Evolutionary conservation across 1,284 basidiomycete species (phyloP).

Genomic region (Ganoderma resinaceum): DNA sequence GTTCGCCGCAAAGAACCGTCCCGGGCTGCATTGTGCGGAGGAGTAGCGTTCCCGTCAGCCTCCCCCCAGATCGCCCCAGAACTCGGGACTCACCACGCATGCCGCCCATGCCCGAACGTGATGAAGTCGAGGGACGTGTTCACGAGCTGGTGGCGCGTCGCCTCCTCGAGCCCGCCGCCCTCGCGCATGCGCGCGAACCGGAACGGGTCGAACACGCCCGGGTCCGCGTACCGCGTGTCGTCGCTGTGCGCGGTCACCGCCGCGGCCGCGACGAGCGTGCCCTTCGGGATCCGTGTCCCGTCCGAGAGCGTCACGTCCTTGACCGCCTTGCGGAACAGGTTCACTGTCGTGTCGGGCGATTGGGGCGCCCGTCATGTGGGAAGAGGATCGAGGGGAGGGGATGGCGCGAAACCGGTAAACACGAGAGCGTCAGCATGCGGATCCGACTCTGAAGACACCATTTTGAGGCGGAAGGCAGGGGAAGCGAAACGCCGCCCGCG

Average conservation of each 20-base stretch:
- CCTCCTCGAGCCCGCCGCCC: constrained; percentile 28
- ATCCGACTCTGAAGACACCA: background rate
- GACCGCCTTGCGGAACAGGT: constrained; percentile 39
- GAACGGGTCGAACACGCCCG: constrained; percentile 51
- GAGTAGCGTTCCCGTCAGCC: background rate
- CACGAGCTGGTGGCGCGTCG: constrained; percentile 39
- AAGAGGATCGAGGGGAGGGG: background rate
- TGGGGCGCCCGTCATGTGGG: background rate
- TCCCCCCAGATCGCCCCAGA: background rate
- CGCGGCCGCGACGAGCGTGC: constrained; percentile 50
- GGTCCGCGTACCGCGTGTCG: constrained; percentile 47
- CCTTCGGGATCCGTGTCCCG: constrained; percentile 51
- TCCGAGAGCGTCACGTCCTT: constrained; percentile 49
- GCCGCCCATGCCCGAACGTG: constrained; percentile 40
- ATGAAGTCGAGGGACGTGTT: constrained; percentile 39
- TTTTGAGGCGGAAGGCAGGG: background rate
- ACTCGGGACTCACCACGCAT: constrained; percentile 37
- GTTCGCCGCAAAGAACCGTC: constrained; percentile 36
- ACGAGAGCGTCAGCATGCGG: background rate
- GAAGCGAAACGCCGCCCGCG: background rate
- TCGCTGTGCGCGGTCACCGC: constrained; percentile 51
- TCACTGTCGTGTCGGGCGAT: constrained; percentile 17
- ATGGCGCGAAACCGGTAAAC: background rate
- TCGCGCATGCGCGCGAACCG: constrained; percentile 53
- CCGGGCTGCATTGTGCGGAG: constrained; percentile 25